Percentiles rank a stretch among this genome's conserved stretches.
Evolutionary conservation across 164 flowering plant species (phyloP).

Genomic region (Echeveria elegans): DNA sequence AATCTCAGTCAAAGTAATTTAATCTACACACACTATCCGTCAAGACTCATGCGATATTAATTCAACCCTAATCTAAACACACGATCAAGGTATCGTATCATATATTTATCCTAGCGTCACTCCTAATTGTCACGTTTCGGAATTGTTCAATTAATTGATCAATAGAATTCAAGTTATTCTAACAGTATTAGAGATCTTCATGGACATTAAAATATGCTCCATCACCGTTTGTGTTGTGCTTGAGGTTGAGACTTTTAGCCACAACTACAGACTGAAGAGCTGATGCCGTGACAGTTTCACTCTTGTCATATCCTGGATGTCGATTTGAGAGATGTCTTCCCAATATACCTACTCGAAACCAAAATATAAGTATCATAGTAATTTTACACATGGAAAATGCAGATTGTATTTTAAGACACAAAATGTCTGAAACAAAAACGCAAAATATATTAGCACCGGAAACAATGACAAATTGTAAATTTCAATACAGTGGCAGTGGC

Average conservation of each 20-base stretch:
- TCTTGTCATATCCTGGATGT: conserved; percentile 88
- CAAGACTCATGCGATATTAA: no score
- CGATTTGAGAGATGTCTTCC: conserved; percentile 91
- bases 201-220: no score
- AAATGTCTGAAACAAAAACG: neutral
- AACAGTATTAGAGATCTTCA: no score
- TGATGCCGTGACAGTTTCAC: conserved; percentile 27
- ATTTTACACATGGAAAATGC: neutral
- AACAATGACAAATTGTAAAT: neutral
- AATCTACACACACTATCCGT: no score
- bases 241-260: conserved; percentile 30
- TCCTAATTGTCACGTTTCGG: no score
- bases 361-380: conserved; percentile 5
- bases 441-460: neutral
- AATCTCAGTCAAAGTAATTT: no score
- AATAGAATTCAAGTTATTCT: no score
- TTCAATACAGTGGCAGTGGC: conserved; percentile 79
- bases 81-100: no score
- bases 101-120: no score
- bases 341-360: conserved; percentile 60
- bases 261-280: conserved; percentile 26
- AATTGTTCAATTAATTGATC: no score
- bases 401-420: neutral
- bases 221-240: conserved; percentile 40
- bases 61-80: no score